Evolutionary conservation across 345 rosid genomes (phyloP), one percentile per base, ranked within the genome.

Genomic region (Salix koriyanagi): DNA sequence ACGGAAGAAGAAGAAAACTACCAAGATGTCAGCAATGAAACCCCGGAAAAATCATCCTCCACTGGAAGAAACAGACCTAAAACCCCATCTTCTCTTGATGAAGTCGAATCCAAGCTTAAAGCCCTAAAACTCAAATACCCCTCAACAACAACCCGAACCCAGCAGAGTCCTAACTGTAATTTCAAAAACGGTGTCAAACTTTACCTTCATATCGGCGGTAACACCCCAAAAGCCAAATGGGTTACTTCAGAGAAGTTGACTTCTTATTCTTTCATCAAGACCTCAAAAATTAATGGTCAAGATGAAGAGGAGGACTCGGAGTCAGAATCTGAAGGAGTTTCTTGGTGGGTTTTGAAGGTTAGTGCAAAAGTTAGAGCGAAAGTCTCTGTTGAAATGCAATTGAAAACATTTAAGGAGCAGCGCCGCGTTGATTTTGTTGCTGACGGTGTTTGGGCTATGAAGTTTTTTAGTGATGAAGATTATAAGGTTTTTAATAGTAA

Each of bases 361-460:
- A 83, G 91, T 12, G 76, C 39, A 56, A 92, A 89, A 82, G 72
- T 92, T 52, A 84, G 84, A 4, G 95, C 79, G 4, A 92, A 86
- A 58, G 88, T 92, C 18, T 72, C 87, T 2, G 84, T 66, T n/a
- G 92, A 85, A 71, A 75, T 91, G 98, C 96, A 92, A 71, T 74
- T 93, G 78, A 96, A 90, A 83, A 89, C 87, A 25, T 85, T 86
- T 23, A 89, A 85, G 80, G 91, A 90, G 74, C 98, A 96, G 82
- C 89, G 86, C 76, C 96, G 99, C 30, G 94, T 91, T 81, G 98
- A 96, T 86, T 96, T 94, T 77, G 98, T 92, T 13, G 89, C 96
- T 16, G 79, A 76, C 62, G 99, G 91, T 68, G 97, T 93, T 60
- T 92, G 99, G 98, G 99, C 99, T 6, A 72, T 93, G 89, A 93